Evolutionary conservation across 441 rosid species (phyloP), one percentile per base, ranked within the genome.

Genomic region (Omphalea diandra): DNA sequence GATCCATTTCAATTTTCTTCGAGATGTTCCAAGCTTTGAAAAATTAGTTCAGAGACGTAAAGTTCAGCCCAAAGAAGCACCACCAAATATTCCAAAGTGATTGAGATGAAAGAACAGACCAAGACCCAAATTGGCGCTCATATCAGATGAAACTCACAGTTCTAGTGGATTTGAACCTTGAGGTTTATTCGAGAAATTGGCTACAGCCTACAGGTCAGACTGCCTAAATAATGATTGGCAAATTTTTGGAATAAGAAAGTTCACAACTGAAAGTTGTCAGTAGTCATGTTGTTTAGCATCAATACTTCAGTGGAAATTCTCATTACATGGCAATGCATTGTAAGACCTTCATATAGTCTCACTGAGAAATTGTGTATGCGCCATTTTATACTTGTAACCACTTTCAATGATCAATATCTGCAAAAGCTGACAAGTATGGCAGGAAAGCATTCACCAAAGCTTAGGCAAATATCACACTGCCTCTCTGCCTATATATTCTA

Each of bases 81-180:
- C 53, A 55, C 49, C 59, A 67, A 17, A 22, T 3, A 54, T 24
- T 53, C 59, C 32, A 67, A 67, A 61, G 52, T 52, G 59, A 9
- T 54, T 40, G 36, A 27, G 24, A 27, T 50, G 38, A 53, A 18
- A 54, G 8, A 38, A 17, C 15, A 52, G n/a, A 12, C 47, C 20
- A 47, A 17, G 47, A 10, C 15, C 33, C 14, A 67, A 18, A 56
- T 14, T 18, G 57, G 43, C 36, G 15, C 33, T 26, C 5, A 22
- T 26, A 11, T 38, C 26, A 20, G 43, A 38, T 17, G 46, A 36
- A 26, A 22, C 36, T 29, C 22, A 10, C 52, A 56, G 38, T 54
- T 55, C 18, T 36, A 33, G 33, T 11, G 4, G 29, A 68, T 55
- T 32, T 54, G 22, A 24, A 35, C 22, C 22, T 14, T 15, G 43